phyloP scores from a whole-genome alignment of 108 stramenopile genomes.

The Cyclotella baltica region DNA sequence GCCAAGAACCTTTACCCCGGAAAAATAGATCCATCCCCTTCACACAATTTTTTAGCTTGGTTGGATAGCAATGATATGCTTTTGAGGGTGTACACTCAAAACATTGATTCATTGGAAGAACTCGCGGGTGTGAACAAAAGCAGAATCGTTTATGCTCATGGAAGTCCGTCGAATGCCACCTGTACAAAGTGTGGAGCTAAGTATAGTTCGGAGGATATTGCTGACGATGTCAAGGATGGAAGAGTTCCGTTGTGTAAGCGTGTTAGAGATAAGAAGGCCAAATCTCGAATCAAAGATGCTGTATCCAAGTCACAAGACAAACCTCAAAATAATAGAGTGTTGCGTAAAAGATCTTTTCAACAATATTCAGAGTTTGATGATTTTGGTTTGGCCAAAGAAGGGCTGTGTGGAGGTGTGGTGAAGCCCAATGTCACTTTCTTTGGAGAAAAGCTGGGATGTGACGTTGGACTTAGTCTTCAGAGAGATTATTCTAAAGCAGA shows the following conservation, averaged over 20 bases:
- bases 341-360: conserved; percentile 19
- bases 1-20: conserved; percentile 47
- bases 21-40: conserved; percentile 62
- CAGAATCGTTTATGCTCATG: conserved; percentile 85
- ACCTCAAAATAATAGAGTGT: conserved; percentile 1
- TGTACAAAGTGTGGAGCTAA: conserved; percentile 72
- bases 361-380: conserved; percentile 7
- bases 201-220: conserved; percentile 57
- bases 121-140: conserved; percentile 68
- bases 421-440: conserved; percentile 90
- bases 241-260: conserved; percentile 66
- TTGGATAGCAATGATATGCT: conserved; percentile 70
- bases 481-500: conserved; percentile 78
- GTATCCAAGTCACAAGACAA: background rate
- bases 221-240: conserved; percentile 59
- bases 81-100: conserved; percentile 82
- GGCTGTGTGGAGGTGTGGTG: conserved; percentile 77
- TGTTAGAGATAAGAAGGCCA: conserved; percentile 33
- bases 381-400: background rate
- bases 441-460: conserved; percentile 75
- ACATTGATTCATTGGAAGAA: conserved; percentile 84
- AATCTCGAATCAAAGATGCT: background rate
- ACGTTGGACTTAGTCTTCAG: conserved; percentile 65
- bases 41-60: conserved; percentile 77
- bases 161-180: conserved; percentile 63